phyloP scores from a whole-genome alignment of 148 eudicot species.

The Rhododendron vialii region DNA sequence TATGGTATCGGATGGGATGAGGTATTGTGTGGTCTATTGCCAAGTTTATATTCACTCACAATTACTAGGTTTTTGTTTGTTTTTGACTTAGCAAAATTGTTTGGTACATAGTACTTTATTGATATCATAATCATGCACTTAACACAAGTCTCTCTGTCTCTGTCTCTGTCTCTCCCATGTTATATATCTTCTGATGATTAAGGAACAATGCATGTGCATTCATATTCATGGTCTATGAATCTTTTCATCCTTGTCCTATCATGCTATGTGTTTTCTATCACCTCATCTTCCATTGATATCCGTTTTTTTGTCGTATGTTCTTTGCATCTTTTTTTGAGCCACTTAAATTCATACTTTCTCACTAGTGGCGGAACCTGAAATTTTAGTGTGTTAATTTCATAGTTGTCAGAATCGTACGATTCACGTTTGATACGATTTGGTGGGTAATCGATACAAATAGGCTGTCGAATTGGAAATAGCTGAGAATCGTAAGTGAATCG shows the following conservation, averaged over 20 bases:
- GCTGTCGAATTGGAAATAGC: too few relatives aligned
- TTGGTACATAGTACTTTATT: background rate
- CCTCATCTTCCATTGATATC: background rate
- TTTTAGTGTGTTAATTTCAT: background rate
- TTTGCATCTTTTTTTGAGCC: background rate
- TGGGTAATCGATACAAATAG: too few relatives aligned
- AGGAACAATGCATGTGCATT: background rate
- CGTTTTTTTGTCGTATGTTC: background rate
- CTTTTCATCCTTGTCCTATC: background rate
- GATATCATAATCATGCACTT: background rate
- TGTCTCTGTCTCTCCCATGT: background rate
- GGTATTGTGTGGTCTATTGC: slow-evolving; percentile 30
- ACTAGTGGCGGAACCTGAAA: background rate
- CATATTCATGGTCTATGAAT: background rate
- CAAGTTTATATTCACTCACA: background rate
- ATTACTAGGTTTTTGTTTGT: background rate
- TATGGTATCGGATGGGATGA: slow-evolving; percentile 99
- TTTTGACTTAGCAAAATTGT: background rate
- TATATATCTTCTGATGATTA: background rate
- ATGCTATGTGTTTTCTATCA: background rate
- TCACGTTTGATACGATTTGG: too few relatives aligned
- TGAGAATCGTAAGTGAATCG: too few relatives aligned
- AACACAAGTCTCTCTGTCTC: background rate
- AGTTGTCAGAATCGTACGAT: too few relatives aligned
- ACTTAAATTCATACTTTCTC: background rate